Evolutionary conservation across 371 early-diverging fungal species (phyloP), one percentile per base, ranked within the genome.

Genomic region (Capniomyces stellatus): DNA sequence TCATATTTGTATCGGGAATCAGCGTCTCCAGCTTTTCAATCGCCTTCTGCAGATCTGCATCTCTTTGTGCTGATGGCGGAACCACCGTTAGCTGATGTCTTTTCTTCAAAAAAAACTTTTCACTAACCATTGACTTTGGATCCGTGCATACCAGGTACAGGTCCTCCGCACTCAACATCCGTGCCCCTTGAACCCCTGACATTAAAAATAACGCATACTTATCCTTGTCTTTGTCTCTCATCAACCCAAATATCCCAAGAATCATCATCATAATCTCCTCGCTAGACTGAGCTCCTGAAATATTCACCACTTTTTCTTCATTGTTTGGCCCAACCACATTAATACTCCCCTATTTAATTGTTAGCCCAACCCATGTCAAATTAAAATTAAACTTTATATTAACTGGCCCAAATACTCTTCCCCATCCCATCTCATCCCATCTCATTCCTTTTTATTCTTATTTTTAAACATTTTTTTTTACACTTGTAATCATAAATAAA

Each of bases 21-120:
- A 63, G 61, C 52, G 60, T 66, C 18, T 66, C 67, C 13, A 66
- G 58, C 42, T 64, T 56, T 46, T 66, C 67, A 10, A 66, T 67
- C 0, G 67, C 65, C 2, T 62, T 58, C 51, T 66, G 66, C 51
- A 66, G 29, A 4, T 46, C 19, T 6, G 46, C 46, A 46, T 46
- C 46, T 46, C 46, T 6, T 30, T 60, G 66, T 46, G 61, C 67
- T 1, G 66, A 65, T 27, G 61, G 66, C 51, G 58, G 58, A 30
- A 56, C 59, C 50, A 29, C 46, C 39, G 2, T 57, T 58, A 21
- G 67, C 57, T 6, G 67, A 59, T 86, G 85, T 29, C 77, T 72
- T 59, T 83, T 85, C 29, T 86, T 70, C 53, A 88, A 54, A 44
- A 84, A 81, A 30, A 87, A 62, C n/a, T 80, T 72, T 49, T 88